A percentile compares a stretch with the other conserved stretches of the same genome.
Evolutionary conservation across 371 early-diverging fungal species (phyloP).

Genomic region (Fennellomyces sp.): DNA sequence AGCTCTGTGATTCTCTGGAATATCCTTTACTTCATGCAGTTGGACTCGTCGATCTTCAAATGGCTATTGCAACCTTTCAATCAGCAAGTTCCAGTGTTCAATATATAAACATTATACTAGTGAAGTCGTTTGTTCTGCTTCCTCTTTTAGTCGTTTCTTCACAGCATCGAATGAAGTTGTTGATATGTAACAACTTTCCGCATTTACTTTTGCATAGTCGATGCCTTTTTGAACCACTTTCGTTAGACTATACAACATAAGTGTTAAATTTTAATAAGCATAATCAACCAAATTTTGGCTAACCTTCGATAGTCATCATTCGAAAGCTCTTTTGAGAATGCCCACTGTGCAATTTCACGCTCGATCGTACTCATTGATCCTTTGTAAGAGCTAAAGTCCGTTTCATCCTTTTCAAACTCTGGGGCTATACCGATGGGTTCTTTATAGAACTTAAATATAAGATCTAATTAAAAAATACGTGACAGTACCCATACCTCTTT

Average conservation of each 20-base stretch:
- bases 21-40: not conserved
- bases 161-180: not conserved
- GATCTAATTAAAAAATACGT: no score
- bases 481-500: no score
- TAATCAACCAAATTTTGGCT: not conserved
- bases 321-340: not conserved
- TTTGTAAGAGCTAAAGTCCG: no score
- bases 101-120: not conserved
- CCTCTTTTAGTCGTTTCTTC: not conserved
- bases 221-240: not conserved
- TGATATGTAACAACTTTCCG: not conserved
- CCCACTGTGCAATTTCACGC: not conserved
- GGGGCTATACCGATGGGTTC: no score
- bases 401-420: no score
- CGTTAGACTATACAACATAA: not conserved
- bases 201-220: not conserved
- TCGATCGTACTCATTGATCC: not conserved
- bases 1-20: not conserved
- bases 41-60: not conserved
- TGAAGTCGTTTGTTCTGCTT: not conserved
- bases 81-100: not conserved
- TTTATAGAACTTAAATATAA: no score
- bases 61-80: not conserved
- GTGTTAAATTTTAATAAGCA: not conserved
- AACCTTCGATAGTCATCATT: not conserved